phyloP scores from a whole-genome alignment of 2,329 filamentous ascomycete genomes.

The Fusarium sambucinum region DNA sequence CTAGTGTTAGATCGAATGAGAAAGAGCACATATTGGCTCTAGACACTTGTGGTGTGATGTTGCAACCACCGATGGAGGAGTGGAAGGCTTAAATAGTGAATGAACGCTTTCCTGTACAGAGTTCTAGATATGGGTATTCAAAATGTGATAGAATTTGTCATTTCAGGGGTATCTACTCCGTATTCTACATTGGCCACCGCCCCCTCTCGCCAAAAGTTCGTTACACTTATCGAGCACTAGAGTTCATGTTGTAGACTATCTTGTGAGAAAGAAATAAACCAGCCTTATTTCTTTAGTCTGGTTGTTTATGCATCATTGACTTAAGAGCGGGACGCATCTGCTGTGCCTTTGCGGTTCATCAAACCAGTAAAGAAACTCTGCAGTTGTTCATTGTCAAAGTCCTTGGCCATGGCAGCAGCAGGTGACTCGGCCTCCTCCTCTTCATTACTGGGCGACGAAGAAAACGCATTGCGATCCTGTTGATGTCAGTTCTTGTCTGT shows the following conservation, averaged over 20 bases:
- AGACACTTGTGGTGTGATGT: background rate
- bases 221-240: constrained; percentile 17
- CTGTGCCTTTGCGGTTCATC: constrained; percentile 64
- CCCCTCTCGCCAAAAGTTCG: constrained; percentile 32
- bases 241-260: constrained; percentile 13
- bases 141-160: constrained; percentile 41
- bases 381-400: constrained; percentile 66
- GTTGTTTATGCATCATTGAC: constrained; percentile 2
- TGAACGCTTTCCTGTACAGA: background rate
- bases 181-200: constrained; percentile 54
- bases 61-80: background rate
- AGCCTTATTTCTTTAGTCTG: constrained; percentile 1
- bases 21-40: background rate
- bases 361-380: constrained; percentile 70
- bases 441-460: constrained; percentile 59
- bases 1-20: background rate
- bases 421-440: constrained; percentile 54
- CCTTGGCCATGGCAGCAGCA: constrained; percentile 58
- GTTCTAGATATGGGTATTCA: background rate
- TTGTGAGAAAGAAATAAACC: constrained; percentile 7
- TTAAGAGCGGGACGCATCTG: constrained; percentile 37
- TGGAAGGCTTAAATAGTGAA: background rate
- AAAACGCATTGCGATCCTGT: constrained; percentile 69
- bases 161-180: constrained; percentile 60
- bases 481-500: constrained; percentile 36